Evolutionary conservation across 2,329 filamentous ascomycete genomes (phyloP), one percentile per base, ranked within the genome.

Genomic region (Hymenoscyphus salicellus): DNA sequence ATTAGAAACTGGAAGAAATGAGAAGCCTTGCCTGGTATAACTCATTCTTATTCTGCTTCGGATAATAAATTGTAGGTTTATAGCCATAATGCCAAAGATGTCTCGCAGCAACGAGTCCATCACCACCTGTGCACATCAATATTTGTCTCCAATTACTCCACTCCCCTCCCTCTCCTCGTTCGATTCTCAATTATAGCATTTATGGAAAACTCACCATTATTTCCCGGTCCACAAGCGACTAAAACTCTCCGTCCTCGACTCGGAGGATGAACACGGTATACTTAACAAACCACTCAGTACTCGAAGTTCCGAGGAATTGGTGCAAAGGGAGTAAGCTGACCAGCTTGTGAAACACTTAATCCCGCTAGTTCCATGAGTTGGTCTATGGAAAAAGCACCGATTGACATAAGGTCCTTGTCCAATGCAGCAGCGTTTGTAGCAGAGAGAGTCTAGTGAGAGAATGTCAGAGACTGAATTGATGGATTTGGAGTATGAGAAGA

Each of bases 341-440:
- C 88, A 60, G 90, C 93, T 82, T 98, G 93, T 14, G 94, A 94
- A 30, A 98, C 93, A 0, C 93, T 93, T 0, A 99, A 83, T 0
- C 95, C 95, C 55, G 95, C 95, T 7, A 99, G 81, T 76, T 98
- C 95, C 95, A 99, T 98, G 58, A 99, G 82, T 78, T 99, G 95
- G 75, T 98, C 95, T 63, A 99, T 85, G 11, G 92, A 96, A 79
- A 97, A 99, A 8, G 91, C 93, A 0, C 88, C 86, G 11, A 86
- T 85, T 75, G 87, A 91, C 93, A 99, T 98, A 67, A 99, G 88
- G 76, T 99, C 94, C 77, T 91, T 89, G 76, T 99, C 95, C 20
- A 99, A 85, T 58, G 92, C 90, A 0, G 91, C 89, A 0, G 95
- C 95, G 69, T 92, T 91, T 78, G 95, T 93, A 52, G 94, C 89